phyloP scores from a whole-genome alignment of 2,329 filamentous ascomycete species.

The Ambrosiella xylebori region DNA sequence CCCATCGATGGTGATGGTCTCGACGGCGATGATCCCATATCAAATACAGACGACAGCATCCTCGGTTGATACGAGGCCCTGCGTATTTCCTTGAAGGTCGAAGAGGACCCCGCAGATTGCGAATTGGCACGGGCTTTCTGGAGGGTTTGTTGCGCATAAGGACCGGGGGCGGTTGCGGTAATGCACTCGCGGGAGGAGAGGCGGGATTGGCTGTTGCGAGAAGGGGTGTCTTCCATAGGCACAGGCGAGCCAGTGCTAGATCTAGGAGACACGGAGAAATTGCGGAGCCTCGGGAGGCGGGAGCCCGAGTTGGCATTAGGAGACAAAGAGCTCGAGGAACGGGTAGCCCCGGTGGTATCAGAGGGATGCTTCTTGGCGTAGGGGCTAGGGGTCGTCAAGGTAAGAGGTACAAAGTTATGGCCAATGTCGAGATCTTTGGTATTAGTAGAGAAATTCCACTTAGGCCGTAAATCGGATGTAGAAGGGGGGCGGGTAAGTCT shows the following conservation, averaged over 20 bases:
- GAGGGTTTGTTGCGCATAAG: conserved; percentile 29
- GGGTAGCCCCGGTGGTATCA: conserved; percentile 21
- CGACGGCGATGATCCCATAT: conserved; percentile 6
- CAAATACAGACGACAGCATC: conserved; percentile 8
- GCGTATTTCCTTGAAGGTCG: conserved; percentile 21
- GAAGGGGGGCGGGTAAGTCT: conserved; percentile 27
- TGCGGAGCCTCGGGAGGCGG: conserved; percentile 32
- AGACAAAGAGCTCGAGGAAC: conserved; percentile 26
- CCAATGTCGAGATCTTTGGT: conserved; percentile 45
- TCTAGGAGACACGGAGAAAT: conserved; percentile 25
- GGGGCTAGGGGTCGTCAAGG: conserved; percentile 40
- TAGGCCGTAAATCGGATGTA: conserved; percentile 40
- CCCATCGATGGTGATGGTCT: conserved; percentile 42
- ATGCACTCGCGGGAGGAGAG: conserved; percentile 38
- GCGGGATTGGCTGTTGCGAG: conserved; percentile 26
- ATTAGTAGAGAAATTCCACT: conserved; percentile 57
- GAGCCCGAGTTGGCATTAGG: conserved; percentile 23
- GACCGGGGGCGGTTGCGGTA: conserved; percentile 27
- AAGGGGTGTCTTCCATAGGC: conserved; percentile 25
- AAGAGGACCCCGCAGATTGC: conserved; percentile 19
- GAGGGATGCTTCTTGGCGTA: conserved; percentile 30
- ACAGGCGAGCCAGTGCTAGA: conserved; percentile 31
- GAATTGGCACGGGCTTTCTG: conserved; percentile 30
- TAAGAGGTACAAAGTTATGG: conserved; percentile 49
- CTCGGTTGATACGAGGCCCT: conserved; percentile 37